Conservation (phyloP, 148 eudicot genomes). For the Silene conica region DNA sequence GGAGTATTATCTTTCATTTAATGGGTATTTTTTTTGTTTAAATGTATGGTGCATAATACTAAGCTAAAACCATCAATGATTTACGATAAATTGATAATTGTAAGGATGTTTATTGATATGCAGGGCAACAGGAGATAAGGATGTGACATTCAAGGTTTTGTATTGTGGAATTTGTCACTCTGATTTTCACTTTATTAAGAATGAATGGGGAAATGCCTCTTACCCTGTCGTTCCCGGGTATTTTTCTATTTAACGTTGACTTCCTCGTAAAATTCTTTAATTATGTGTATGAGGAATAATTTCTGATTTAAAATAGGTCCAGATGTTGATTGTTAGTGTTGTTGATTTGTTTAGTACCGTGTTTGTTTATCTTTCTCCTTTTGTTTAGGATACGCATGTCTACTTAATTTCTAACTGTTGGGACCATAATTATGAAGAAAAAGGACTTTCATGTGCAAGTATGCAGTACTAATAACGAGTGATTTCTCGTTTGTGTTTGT, state of each 20-base stretch:
- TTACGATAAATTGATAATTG: background rate
- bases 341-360: constrained; percentile 3
- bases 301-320: background rate
- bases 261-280: background rate
- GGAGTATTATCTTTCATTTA: too few relatives aligned
- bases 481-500: background rate
- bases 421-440: background rate
- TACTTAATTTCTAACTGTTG: background rate
- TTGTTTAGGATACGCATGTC: background rate
- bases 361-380: background rate
- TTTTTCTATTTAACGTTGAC: background rate
- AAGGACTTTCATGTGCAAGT: constrained; percentile 8
- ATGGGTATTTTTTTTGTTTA: too few relatives aligned
- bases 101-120: background rate
- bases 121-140: constrained; percentile 43
- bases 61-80: too few relatives aligned
- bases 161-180: constrained; percentile 45
- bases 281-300: background rate
- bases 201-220: constrained; percentile 39
- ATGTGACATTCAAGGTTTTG: constrained; percentile 37
- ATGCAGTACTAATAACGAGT: background rate
- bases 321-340: background rate
- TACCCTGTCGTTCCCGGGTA: constrained; percentile 42
- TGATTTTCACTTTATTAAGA: constrained; percentile 37
- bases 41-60: too few relatives aligned